Evolutionary conservation across 441 rosid genomes (phyloP), one percentile per base, ranked within the genome.

Genomic region (Erysimum cheiri): DNA sequence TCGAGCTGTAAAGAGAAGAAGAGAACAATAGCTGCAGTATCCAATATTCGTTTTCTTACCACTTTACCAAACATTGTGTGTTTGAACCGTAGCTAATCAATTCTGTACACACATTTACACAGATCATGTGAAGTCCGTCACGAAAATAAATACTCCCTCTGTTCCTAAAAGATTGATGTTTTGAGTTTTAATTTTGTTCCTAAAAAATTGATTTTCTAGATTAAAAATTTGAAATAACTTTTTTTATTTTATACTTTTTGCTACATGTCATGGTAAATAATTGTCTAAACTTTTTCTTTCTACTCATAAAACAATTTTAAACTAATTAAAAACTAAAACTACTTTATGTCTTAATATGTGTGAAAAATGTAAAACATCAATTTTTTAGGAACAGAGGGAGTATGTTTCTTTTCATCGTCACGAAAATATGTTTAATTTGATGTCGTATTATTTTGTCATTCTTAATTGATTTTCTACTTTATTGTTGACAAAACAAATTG

Each of bases 381-480:
- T n/a, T n/a, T n/a, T n/a, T n/a, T n/a, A n/a, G n/a, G n/a, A n/a
- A n/a, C n/a, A n/a, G n/a, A n/a, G n/a, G n/a, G n/a, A 19, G 22
- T 19, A 48, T 54, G 22, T n/a, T 26, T 54, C 13, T 54, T 31
- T 54, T 14, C 59, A 54, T 54, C 39, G 10, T 26, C 17, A 52
- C 15, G 29, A 13, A 32, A 9, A 0, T 31, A 7, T 24, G 14
- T 22, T 32, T 47, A 12, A 4, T 40, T 2, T 13, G 64, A 6
- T 46, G 13, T 3, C 11, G 37, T n/a, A 29, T 61, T 46, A 6
- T 11, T 2, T 3, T 44, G 31, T 12, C 15, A 63, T 49, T 28
- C n/a, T 39, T 22, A 59, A 13, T 22, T 8, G 33, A 31, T 31
- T 15, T 15, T 43, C 53, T 60, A 43, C 66, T 26, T 43, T 61